phyloP scores from a whole-genome alignment of 2,329 filamentous ascomycete species.

The Mycosphaerella sp. region DNA sequence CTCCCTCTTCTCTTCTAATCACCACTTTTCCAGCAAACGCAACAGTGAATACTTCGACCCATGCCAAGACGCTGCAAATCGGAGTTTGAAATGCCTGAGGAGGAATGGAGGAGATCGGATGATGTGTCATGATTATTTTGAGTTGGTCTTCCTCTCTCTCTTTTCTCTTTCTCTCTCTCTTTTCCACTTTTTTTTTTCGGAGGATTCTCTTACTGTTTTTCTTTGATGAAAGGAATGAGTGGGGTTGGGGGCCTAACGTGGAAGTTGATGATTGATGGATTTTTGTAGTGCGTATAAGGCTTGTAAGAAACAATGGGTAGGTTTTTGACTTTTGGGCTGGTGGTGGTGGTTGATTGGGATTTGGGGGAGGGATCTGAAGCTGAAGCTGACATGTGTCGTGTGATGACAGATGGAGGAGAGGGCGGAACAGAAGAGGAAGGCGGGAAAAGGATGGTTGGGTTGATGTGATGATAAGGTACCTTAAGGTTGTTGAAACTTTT shows the following conservation, averaged over 20 bases:
- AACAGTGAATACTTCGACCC: slow-evolving; percentile 91
- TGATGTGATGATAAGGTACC: too few relatives aligned
- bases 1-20: too few relatives aligned
- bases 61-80: slow-evolving; percentile 83
- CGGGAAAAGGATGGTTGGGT: slow-evolving; percentile 31
- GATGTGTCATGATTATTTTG: slow-evolving; percentile 95
- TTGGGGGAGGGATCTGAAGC: too few relatives aligned
- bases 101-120: slow-evolving; percentile 78
- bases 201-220: slow-evolving; percentile 32
- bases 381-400: not conserved
- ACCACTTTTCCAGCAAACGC: slow-evolving; percentile 58
- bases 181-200: too few relatives aligned
- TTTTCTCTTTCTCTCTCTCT: too few relatives aligned
- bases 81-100: slow-evolving; percentile 80
- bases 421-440: slow-evolving; percentile 42
- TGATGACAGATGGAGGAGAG: slow-evolving; percentile 40
- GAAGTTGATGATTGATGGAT: not conserved
- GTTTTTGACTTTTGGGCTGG: slow-evolving; percentile 35
- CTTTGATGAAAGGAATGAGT: not conserved
- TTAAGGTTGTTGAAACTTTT: not conserved
- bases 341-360: slow-evolving; percentile 7
- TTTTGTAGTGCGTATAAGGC: slow-evolving; percentile 73
- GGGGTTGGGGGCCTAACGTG: too few relatives aligned
- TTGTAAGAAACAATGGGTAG: slow-evolving; percentile 92
- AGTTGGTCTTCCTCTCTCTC: slow-evolving; percentile 48